Evolutionary conservation across 257 asterid species (phyloP).

Genomic region (Solanum habrochaites): DNA sequence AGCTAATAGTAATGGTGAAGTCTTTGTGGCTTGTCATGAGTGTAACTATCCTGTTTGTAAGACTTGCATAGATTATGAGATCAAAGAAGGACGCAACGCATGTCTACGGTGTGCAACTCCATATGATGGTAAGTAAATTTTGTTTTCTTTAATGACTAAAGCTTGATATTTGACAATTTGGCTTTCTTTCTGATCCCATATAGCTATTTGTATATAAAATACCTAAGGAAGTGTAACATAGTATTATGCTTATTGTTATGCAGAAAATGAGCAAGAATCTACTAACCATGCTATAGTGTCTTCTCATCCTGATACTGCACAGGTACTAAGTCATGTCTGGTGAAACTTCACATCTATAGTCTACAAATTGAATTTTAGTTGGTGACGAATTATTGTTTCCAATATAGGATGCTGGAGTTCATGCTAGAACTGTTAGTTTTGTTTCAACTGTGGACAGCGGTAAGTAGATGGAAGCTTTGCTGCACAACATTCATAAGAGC

Average conservation of each 20-base stretch:
- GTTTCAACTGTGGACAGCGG: constrained; percentile 94
- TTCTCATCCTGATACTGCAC: constrained; percentile 23
- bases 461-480: constrained; percentile 17
- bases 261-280: constrained; percentile 24
- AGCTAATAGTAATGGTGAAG: constrained; percentile 35
- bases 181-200: neutral
- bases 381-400: neutral
- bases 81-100: constrained; percentile 55
- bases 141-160: neutral
- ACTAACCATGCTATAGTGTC: constrained; percentile 20
- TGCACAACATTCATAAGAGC: neutral
- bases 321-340: constrained; percentile 16
- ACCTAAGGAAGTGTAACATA: neutral
- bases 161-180: neutral
- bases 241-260: neutral
- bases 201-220: neutral
- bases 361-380: neutral
- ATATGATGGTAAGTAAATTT: constrained; percentile 33
- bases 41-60: constrained; percentile 69
- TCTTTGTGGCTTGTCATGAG: constrained; percentile 68
- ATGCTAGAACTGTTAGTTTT: constrained; percentile 80
- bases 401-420: constrained; percentile 68
- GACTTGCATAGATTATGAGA: constrained; percentile 54
- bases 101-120: constrained; percentile 65
- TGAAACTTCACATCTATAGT: neutral